Evolutionary conservation across 352 stramenopile genomes (phyloP), one percentile per base, ranked within the genome.

Genomic region (Blastocystis sp.): DNA sequence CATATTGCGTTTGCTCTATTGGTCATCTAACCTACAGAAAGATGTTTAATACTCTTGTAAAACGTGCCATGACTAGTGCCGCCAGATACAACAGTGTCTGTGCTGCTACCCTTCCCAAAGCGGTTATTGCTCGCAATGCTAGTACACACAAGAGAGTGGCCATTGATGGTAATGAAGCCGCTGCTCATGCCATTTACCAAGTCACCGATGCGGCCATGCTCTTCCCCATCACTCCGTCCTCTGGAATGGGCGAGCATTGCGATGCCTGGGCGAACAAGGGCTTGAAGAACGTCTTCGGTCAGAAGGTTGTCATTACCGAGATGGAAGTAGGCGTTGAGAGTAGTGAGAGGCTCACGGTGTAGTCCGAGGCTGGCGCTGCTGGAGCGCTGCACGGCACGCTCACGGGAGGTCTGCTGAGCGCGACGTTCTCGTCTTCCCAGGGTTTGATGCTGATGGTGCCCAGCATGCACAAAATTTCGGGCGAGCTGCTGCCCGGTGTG

Each of bases 361-460:
- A 84, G 74, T 84, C 74, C 43, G 74, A 84, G 38, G 74, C 38
- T 71, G 91, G 92, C 62, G 92, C 92, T 0, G 92, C 91, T 1
- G 88, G 91, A 21, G 91, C 91, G 3, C 89, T 94, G 41, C 92
- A 91, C 34, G 92, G 92, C 21, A 92, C 92, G 41, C 89, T 94
- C 66, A 90, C 91, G 0, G 91, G 91, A 1, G 91, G 92, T 70
- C 89, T 91, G 40, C 90, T 82, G 2, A 90, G 91, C 1, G 59
- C 92, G 1, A 92, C 90, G 45, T 89, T 94, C 60, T 89, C 93
- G 62, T 91, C 92, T 48, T 93, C 92, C 89, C 92, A 94, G 89
- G 92, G 91, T 87, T 90, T 94, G 88, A 92, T 92, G 64, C 89
- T 93, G 60, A 93, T 94, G 90, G 74, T 93, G 67, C 92, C 92